Evolutionary conservation across 768 basidiomycete genomes (phyloP), one percentile per base, ranked within the genome.

Genomic region (Mycena rebaudengoi): DNA sequence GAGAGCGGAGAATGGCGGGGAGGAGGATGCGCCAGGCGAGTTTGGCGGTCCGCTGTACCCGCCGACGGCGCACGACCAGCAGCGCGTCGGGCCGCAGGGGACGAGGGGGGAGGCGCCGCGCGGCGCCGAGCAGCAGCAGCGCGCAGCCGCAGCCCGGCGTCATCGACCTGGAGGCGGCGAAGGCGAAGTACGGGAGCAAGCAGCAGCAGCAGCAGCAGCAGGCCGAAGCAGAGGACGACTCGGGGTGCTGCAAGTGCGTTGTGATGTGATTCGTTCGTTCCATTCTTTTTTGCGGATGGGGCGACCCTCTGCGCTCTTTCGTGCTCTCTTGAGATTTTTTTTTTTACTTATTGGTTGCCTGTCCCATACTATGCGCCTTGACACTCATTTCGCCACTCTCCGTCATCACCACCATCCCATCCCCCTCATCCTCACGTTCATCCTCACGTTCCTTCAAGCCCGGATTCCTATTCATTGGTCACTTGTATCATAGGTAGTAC

Each of bases 241-340:
- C 81, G 29, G 88, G 90, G 37, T 94, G 92, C 73, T 94, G 92
- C 82, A 91, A 89, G 78, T 94, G 92, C 78, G 78, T 91, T 69
- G 84, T 94, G 74, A 94, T 94, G 92, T 94, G 86, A 92, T 76
- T 6, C 53, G 21, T 35, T 60, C 46, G 16, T 43, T 32, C 21
- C 16, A 26, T 13, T 40, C 28, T 25, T 44, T 43, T 40, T 26
- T 50, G 20, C 40, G 18, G 8, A 26, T 23, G 43, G 29, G 18
- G 25, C 40, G 30, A 45, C 12, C 37, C 32, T 32, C 20, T 29
- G 8, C 12, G 16, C 23, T 23, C 30, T 35, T n/a, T 41, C 41
- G 54, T 45, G 50, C 60, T 50, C 16, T 48, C 46, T 39, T 46
- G 32, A 52, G 40, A 48, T 46, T 21, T 25, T 49, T 49, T 49